phyloP scores from a whole-genome alignment of 495 filamentous ascomycete species.

The Elaphomyces granulatus region DNA sequence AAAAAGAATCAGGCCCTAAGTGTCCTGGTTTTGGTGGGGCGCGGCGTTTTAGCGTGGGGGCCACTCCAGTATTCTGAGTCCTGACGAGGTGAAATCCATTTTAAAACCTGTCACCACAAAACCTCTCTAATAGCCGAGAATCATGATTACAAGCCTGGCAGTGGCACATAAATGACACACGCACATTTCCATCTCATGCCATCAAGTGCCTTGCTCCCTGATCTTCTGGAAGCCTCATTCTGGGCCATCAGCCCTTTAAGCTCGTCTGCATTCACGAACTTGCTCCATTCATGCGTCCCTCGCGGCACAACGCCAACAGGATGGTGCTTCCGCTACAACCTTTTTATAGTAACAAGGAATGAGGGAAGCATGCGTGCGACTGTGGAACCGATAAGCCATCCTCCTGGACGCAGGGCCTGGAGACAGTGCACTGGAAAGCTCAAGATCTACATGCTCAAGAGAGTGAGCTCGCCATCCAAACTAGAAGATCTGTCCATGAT shows the following conservation, averaged over 20 bases:
- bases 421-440: constrained; percentile 54
- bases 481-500: constrained; percentile 1
- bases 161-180: constrained; percentile 78
- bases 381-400: constrained; percentile 83
- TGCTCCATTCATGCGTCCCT: constrained; percentile 90
- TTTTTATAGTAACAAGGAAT: constrained; percentile 89
- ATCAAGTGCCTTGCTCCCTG: constrained; percentile 37
- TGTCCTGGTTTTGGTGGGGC: too few relatives aligned
- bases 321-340: constrained; percentile 65
- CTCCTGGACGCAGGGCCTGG: constrained; percentile 69
- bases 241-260: constrained; percentile 36
- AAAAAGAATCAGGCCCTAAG: too few relatives aligned
- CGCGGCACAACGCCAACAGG: constrained; percentile 72
- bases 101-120: too few relatives aligned
- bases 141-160: too few relatives aligned
- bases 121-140: too few relatives aligned
- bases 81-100: too few relatives aligned
- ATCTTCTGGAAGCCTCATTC: constrained; percentile 28
- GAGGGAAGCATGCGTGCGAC: constrained; percentile 78
- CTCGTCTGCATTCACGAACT: constrained; percentile 85
- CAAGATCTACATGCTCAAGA: constrained; percentile 75
- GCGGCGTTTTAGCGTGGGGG: too few relatives aligned
- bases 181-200: constrained; percentile 46
- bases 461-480: constrained; percentile 58
- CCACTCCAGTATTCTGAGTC: too few relatives aligned